phyloP scores from a whole-genome alignment of 116 monocot genomes.

The Trichopus zeylanicus region DNA sequence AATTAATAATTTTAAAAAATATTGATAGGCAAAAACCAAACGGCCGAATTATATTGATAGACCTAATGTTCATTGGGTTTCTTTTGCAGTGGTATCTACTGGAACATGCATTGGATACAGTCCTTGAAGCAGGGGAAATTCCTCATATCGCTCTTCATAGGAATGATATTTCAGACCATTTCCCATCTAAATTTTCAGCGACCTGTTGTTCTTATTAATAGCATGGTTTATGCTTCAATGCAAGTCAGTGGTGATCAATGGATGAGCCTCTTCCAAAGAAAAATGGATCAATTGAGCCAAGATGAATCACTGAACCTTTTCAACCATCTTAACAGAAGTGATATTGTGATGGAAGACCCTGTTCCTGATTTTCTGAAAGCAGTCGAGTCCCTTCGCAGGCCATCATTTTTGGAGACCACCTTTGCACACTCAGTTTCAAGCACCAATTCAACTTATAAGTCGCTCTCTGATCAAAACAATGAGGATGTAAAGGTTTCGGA shows the following conservation, averaged over 20 bases:
- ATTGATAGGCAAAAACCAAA: too few relatives aligned
- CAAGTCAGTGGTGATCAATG: conserved; percentile 64
- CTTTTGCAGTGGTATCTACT: conserved; percentile 64
- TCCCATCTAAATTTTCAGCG: conserved; percentile 37
- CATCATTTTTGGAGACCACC: conserved; percentile 2
- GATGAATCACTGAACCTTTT: conserved; percentile 29
- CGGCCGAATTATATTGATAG: not conserved
- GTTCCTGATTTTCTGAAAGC: conserved; percentile 50
- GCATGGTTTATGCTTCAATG: conserved; percentile 76
- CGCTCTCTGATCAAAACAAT: not conserved
- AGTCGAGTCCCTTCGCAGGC: conserved; percentile 24
- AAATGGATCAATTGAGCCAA: conserved; percentile 30
- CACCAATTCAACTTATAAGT: not conserved
- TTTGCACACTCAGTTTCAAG: not conserved
- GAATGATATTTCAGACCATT: conserved; percentile 58
- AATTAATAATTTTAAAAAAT: too few relatives aligned
- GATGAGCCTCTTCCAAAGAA: conserved; percentile 42
- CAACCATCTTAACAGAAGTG: conserved; percentile 23
- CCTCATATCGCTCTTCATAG: conserved; percentile 64
- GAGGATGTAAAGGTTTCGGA: not conserved
- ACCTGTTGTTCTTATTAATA: conserved; percentile 47
- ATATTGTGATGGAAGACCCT: conserved; percentile 49
- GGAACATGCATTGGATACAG: conserved; percentile 82
- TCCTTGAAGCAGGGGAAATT: conserved; percentile 62
- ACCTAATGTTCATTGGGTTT: conserved; percentile 6